Evolutionary conservation across 1,284 basidiomycete species (phyloP).

Genomic region (Takashimella koratensis): DNA sequence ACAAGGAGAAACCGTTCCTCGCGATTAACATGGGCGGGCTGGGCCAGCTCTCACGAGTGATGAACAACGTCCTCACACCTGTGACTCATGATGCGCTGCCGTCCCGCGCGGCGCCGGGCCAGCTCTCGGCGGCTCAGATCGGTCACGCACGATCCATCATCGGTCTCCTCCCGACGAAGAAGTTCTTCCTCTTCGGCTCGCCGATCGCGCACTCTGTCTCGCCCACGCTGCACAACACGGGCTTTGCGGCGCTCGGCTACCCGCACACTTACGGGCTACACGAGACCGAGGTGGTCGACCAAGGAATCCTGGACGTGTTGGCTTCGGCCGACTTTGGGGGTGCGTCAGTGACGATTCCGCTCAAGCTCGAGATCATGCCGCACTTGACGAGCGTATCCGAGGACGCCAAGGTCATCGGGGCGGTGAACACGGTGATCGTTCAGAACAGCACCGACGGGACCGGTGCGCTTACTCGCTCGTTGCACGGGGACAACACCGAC

Average conservation of each 20-base stretch:
- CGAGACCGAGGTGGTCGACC: slow-evolving; percentile 67
- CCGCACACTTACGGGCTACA: slow-evolving; percentile 75
- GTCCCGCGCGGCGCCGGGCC: slow-evolving; percentile 82
- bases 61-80: slow-evolving; percentile 82
- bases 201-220: slow-evolving; percentile 89
- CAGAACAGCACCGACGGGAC: slow-evolving; percentile 51
- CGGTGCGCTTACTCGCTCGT: slow-evolving; percentile 35
- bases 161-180: slow-evolving; percentile 67
- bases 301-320: slow-evolving; percentile 63
- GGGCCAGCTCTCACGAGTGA: slow-evolving; percentile 84
- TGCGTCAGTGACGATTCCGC: slow-evolving; percentile 91
- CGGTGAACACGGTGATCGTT: slow-evolving; percentile 86
- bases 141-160: slow-evolving; percentile 74
- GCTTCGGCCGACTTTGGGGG: slow-evolving; percentile 77
- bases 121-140: slow-evolving; percentile 82
- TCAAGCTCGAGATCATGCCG: slow-evolving; percentile 81
- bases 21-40: slow-evolving; percentile 90
- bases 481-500: slow-evolving; percentile 90
- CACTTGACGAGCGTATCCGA: slow-evolving; percentile 71
- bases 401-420: slow-evolving; percentile 77
- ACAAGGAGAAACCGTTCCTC: slow-evolving; percentile 68
- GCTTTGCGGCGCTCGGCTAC: slow-evolving; percentile 72
- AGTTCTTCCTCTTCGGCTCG: slow-evolving; percentile 82
- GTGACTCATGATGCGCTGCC: slow-evolving; percentile 85
- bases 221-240: slow-evolving; percentile 89